phyloP scores from a whole-genome alignment of 2,329 filamentous ascomycete species.

The Blumeriella jaapii region DNA sequence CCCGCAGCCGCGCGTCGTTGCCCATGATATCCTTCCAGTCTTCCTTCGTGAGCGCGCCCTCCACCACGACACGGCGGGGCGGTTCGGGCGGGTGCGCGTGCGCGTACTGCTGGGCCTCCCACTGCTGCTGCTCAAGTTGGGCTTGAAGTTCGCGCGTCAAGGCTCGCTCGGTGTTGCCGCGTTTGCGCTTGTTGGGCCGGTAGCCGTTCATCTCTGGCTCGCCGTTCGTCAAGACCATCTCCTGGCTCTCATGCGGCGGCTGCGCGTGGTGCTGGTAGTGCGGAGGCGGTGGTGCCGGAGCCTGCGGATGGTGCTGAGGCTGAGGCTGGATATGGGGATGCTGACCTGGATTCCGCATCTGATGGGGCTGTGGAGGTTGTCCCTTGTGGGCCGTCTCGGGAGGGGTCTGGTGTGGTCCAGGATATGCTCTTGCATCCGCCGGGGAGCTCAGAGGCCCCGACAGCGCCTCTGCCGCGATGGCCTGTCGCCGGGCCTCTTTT shows the following conservation, averaged over 20 bases:
- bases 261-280: slow-evolving; percentile 10
- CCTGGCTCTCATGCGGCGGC: slow-evolving; percentile 7
- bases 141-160: slow-evolving; percentile 18
- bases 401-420: slow-evolving; percentile 8
- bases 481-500: slow-evolving; percentile 24
- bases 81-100: slow-evolving; percentile 18
- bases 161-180: slow-evolving; percentile 17
- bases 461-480: slow-evolving; percentile 22
- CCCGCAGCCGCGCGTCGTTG: slow-evolving; percentile 24
- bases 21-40: slow-evolving; percentile 27
- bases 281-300: slow-evolving; percentile 1
- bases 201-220: slow-evolving; percentile 22
- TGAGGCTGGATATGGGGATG: slow-evolving; percentile 4
- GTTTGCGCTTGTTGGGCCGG: slow-evolving; percentile 21
- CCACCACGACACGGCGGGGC: slow-evolving; percentile 23
- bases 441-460: slow-evolving; percentile 14
- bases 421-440: slow-evolving; percentile 10
- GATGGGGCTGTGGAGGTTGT: slow-evolving; percentile 7
- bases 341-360: not conserved
- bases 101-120: slow-evolving; percentile 13
- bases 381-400: slow-evolving; percentile 6
- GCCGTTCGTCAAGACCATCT: slow-evolving; percentile 19
- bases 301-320: slow-evolving; percentile 12
- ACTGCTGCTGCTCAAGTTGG: slow-evolving; percentile 22
- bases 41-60: slow-evolving; percentile 25